A percentile compares a stretch with the other conserved stretches of the same genome.
Evolutionary conservation across 495 filamentous ascomycete species (phyloP).

Genomic region (Penicillium subrubescens): DNA sequence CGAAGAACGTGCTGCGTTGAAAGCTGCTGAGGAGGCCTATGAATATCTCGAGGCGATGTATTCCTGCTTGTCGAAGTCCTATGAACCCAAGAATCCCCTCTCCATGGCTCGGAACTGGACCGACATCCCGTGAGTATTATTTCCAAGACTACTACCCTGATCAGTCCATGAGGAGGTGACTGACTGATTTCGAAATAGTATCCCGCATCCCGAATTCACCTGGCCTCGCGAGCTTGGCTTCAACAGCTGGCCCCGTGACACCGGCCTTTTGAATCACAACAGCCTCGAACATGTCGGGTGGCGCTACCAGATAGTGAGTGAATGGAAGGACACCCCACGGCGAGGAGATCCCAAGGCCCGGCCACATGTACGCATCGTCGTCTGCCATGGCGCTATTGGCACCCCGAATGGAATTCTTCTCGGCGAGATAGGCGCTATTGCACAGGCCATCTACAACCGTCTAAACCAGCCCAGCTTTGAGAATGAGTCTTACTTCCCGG

Average conservation of each 20-base stretch:
- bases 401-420: neutral
- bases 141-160: neutral
- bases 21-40: neutral
- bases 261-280: neutral
- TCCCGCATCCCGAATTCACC: neutral
- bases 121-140: neutral
- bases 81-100: neutral
- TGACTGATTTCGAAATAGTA: neutral
- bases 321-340: neutral
- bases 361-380: neutral
- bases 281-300: neutral
- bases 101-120: neutral
- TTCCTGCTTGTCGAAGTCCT: neutral
- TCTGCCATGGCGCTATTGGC: neutral
- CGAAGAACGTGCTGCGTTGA: neutral
- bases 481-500: constrained; percentile 2
- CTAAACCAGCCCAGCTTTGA: neutral
- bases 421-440: neutral
- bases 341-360: neutral
- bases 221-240: neutral
- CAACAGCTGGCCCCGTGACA: constrained; percentile 3
- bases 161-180: neutral
- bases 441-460: constrained; percentile 1
- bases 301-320: neutral
- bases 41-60: neutral